A percentile compares a stretch with the other conserved stretches of the same genome.
Conservation (phyloP, 768 basidiomycete genomes). For the Asterophora parasitica region DNA sequence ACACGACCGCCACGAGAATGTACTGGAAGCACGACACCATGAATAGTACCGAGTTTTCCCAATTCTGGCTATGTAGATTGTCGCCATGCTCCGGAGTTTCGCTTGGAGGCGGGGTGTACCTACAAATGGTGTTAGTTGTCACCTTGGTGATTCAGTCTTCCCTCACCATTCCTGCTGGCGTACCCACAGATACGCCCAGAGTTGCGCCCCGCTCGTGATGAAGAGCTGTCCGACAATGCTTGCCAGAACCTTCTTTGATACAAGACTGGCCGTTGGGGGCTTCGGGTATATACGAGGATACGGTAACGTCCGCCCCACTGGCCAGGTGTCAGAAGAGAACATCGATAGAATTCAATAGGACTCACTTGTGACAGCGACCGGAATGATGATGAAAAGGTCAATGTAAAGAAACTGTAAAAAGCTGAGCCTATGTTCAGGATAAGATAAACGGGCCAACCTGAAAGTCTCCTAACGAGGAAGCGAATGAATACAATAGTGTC, state of each 20-base stretch:
- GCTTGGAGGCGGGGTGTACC: conserved; percentile 73
- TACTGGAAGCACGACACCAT: conserved; percentile 98
- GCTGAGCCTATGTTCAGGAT: conserved; percentile 10
- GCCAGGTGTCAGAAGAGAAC: conserved; percentile 9
- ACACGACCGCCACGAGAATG: conserved; percentile 92
- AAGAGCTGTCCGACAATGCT: conserved; percentile 92
- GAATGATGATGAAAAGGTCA: conserved; percentile 96
- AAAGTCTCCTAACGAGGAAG: conserved; percentile 93
- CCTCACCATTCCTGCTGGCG: conserved; percentile 76
- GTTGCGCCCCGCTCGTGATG: conserved; percentile 76
- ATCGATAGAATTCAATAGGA: conserved; percentile 7
- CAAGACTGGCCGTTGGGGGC: conserved; percentile 90
- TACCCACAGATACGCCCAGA: conserved; percentile 90
- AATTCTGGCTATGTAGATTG: conserved; percentile 80
- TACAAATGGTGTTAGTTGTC: conserved; percentile 22
- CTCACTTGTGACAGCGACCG: conserved; percentile 93
- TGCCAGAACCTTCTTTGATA: conserved; percentile 90
- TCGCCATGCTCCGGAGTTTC: conserved; percentile 50
- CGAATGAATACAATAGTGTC: conserved; percentile 92
- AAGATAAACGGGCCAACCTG: conserved; percentile 50
- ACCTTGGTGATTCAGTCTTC: neutral
- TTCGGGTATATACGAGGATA: conserved; percentile 84
- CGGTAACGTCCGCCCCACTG: conserved; percentile 94
- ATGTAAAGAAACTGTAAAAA: conserved; percentile 84
- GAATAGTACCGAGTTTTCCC: conserved; percentile 90